Evolutionary conservation across 768 basidiomycete species (phyloP), one percentile per base, ranked within the genome.

Genomic region (Termitomyces sp.): DNA sequence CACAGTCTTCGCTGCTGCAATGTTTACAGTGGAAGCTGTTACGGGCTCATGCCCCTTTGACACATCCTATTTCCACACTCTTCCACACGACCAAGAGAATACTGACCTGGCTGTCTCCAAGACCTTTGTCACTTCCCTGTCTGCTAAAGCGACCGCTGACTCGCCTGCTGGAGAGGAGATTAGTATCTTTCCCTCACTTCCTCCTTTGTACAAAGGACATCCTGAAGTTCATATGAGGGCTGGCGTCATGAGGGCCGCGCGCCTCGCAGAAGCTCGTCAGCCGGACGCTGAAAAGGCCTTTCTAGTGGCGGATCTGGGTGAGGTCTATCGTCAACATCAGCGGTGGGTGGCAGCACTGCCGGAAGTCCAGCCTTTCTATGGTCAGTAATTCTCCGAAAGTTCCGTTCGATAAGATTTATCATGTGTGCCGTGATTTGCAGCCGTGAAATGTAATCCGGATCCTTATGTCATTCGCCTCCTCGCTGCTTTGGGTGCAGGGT

Each of bases 361-460:
- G 3, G 84, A 90, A 57, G 86, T 98, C n/a, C 87, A 93, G 66
- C 94, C 95, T 7, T 96, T 92, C 77, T 98, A 96, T 75, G 96
- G 94, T 94, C 64, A 60, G 87, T 77, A 52, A 59, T 48, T 11
- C 59, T n/a, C 12, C 17, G 49, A 31, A 20, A 53, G 53, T 25
- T 53, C 43, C 17, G n/a, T 59, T 60, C n/a, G 20, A 37, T 14
- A 10, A 31, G 31, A 55, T 40, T 56, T 49, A 61, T 62, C n/a
- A 55, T 49, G 60, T 57, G 34, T 52, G 56, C 46, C 46, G 61
- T 60, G 58, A 64, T 70, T 70, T 68, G 64, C 71, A 94, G 94
- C 97, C 61, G 86, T 98, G 69, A 99, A 99, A 78, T 97, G 94
- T 77, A 99, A 99, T 78, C 96, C 97, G 20, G 96, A 98, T 69